Evolutionary conservation across 306 rosid genomes (phyloP).

Genomic region (Trifolium fragiferum): DNA sequence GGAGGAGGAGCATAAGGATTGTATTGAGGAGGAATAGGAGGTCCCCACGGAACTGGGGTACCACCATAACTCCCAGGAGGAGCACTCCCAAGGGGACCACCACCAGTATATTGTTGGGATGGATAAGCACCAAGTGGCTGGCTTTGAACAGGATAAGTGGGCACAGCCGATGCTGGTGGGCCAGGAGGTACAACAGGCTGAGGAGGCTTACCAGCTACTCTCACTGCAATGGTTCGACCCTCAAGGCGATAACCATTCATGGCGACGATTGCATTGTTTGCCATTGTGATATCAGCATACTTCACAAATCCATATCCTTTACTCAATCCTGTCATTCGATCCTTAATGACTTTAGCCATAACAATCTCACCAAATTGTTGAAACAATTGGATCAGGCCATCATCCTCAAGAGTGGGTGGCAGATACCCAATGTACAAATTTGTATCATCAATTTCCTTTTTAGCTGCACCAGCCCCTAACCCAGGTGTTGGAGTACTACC

Average conservation of each 20-base stretch:
- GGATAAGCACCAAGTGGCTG: conserved; percentile 85
- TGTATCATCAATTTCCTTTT: conserved; percentile 92
- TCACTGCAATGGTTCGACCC: conserved; percentile 93
- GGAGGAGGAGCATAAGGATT: conserved; percentile 87
- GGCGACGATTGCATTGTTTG: conserved; percentile 80
- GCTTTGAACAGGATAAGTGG: conserved; percentile 75
- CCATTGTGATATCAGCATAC: conserved; percentile 90
- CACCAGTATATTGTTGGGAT: conserved; percentile 80
- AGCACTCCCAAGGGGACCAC: conserved; percentile 77
- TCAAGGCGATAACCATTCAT: conserved; percentile 97
- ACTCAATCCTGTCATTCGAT: conserved; percentile 78
- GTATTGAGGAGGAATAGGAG: conserved; percentile 85
- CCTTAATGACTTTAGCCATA: conserved; percentile 97
- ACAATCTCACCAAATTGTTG: conserved; percentile 95
- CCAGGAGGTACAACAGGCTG: conserved; percentile 92
- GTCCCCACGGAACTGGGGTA: conserved; percentile 94
- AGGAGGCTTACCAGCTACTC: conserved; percentile 99
- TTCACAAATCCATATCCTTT: conserved; percentile 97
- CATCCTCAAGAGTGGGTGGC: conserved; percentile 95
- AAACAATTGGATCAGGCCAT: conserved; percentile 81
- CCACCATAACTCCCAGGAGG: conserved; percentile 70
- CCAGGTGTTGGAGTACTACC: conserved; percentile 63
- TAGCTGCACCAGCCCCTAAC: conserved; percentile 67
- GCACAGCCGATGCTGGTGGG: conserved; percentile 73
- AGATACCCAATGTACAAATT: conserved; percentile 94